Evolutionary conservation across 192 early-diverging fungal genomes (phyloP).

Genomic region (Coemansia erecta): DNA sequence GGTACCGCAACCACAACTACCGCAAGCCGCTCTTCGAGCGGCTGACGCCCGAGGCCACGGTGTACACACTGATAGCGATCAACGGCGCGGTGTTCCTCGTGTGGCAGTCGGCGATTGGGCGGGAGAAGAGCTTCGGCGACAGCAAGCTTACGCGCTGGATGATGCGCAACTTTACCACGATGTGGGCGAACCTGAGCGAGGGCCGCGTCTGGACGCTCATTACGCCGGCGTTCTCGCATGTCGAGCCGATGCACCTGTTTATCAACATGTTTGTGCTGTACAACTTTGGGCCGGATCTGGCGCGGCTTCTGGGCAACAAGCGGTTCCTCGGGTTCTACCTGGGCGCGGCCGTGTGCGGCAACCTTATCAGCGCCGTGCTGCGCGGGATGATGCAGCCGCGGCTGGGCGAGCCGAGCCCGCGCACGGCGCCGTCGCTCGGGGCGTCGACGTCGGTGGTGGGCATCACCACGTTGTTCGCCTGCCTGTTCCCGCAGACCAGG

Average conservation of each 20-base stretch:
- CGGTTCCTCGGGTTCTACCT: constrained; percentile 42
- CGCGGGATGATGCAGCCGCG: constrained; percentile 20
- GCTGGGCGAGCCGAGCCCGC: constrained; percentile 3
- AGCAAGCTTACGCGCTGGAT: constrained; percentile 20
- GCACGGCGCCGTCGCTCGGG: constrained; percentile 31
- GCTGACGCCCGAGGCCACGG: constrained; percentile 23
- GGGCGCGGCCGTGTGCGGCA: constrained; percentile 27
- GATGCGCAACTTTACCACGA: constrained; percentile 34
- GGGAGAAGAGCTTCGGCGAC: constrained; percentile 21
- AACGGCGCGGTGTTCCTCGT: constrained; percentile 44
- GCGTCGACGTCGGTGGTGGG: constrained; percentile 49
- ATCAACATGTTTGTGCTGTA: constrained; percentile 54
- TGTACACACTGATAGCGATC: constrained; percentile 34
- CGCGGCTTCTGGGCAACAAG: constrained; percentile 21
- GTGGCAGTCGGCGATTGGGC: constrained; percentile 26
- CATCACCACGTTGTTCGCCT: constrained; percentile 47
- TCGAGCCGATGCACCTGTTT: constrained; percentile 37
- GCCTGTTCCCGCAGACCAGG: constrained; percentile 37
- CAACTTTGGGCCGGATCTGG: constrained; percentile 41
- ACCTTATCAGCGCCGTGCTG: constrained; percentile 32
- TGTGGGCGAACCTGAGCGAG: constrained; percentile 21
- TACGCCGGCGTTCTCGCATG: constrained; percentile 54
- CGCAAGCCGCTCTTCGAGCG: constrained; percentile 7
- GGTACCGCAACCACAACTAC: constrained; percentile 17
- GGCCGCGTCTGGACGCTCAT: constrained; percentile 52